phyloP scores from a whole-genome alignment of 768 basidiomycete genomes.

The Lepiota brunneoincarnata region DNA sequence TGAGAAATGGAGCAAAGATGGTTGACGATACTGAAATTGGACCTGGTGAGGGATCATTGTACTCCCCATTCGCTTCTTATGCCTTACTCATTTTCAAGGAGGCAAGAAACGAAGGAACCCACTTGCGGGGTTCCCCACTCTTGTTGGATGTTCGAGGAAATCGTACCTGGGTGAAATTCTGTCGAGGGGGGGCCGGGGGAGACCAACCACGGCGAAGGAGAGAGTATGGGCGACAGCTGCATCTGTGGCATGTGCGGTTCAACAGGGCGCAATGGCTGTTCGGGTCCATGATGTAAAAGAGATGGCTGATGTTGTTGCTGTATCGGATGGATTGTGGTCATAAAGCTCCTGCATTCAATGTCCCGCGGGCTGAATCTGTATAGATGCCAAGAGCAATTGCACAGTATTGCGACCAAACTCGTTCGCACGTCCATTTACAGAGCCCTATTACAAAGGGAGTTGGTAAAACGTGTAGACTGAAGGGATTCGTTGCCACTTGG shows the following conservation, averaged over 20 bases:
- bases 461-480: no score
- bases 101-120: constrained; percentile 35
- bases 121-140: constrained; percentile 55
- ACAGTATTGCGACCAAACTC: no score
- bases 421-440: no score
- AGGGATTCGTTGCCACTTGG: no score
- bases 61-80: not conserved
- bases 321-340: constrained; percentile 61
- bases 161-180: constrained; percentile 77
- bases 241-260: constrained; percentile 68
- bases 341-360: not conserved
- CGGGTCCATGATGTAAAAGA: constrained; percentile 80
- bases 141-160: constrained; percentile 84
- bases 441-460: no score
- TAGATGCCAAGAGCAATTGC: no score
- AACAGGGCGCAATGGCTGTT: constrained; percentile 69
- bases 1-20: constrained; percentile 50
- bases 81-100: constrained; percentile 11
- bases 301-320: constrained; percentile 69
- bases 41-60: constrained; percentile 19
- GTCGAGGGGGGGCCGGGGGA: constrained; percentile 44
- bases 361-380: no score
- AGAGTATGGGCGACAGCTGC: constrained; percentile 79
- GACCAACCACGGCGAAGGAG: constrained; percentile 60
- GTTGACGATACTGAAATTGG: constrained; percentile 38